Percentiles rank a stretch among this genome's conserved stretches.
Evolutionary conservation across 2,329 filamentous ascomycete genomes (phyloP).

Genomic region (Nemania serpens): DNA sequence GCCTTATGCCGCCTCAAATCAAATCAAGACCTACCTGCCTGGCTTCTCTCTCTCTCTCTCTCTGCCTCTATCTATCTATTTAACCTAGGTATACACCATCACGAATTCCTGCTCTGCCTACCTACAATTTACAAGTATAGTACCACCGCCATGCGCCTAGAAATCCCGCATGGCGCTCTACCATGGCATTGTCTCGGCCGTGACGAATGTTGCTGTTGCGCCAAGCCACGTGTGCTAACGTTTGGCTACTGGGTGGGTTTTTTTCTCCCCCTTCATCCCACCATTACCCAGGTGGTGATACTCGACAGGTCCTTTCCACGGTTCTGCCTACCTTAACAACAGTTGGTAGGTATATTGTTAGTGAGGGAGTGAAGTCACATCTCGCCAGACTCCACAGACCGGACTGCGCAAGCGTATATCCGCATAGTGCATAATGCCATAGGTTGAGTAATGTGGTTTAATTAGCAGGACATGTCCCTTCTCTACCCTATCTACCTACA

Average conservation of each 20-base stretch:
- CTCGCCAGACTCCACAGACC: neutral
- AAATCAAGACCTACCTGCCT: no score
- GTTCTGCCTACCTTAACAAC: neutral
- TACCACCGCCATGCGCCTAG: neutral
- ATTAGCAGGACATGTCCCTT: no score
- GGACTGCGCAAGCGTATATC: neutral
- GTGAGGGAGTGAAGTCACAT: slow-evolving; percentile 15
- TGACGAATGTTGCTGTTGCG: slow-evolving; percentile 25
- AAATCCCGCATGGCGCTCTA: slow-evolving; percentile 25
- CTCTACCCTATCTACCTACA: no score
- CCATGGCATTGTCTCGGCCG: slow-evolving; percentile 5
- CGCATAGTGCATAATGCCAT: no score
- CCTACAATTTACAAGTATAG: neutral
- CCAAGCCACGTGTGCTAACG: slow-evolving; percentile 25
- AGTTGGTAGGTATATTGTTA: neutral
- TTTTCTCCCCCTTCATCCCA: neutral
- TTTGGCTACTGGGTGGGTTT: slow-evolving; percentile 15
- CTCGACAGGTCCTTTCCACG: slow-evolving; percentile 1
- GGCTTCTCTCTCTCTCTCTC: no score
- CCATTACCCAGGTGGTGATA: neutral
- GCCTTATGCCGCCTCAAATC: slow-evolving; percentile 2
- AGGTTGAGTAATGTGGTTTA: no score
- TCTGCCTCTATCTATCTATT: neutral
- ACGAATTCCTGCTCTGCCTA: neutral
- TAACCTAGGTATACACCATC: slow-evolving; percentile 17